Base-by-base conservation (phyloP, 768 basidiomycete genomes). In the Candolleomyces aberdarensis region DNA sequence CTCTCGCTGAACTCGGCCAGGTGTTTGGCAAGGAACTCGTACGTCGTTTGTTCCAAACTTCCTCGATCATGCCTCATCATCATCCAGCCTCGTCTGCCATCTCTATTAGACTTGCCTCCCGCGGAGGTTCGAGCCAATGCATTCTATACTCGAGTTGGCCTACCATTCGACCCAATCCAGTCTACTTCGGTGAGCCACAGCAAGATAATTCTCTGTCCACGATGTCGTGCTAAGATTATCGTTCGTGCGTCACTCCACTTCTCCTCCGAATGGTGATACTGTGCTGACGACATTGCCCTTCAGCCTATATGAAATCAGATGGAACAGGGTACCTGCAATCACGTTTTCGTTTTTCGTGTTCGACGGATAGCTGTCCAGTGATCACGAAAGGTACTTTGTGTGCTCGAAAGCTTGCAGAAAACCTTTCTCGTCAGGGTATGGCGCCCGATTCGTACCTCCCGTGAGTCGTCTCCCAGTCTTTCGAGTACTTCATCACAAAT, bases 291-390 rank as follows among this genome's bases (percentile, higher is more conserved):
- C 11, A 1, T 36, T 11, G 36, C 11, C 36, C 11, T 36, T 36
- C 36, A 85, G 84, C 76, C 1, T 78, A 79, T 41, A 62, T 80
- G 56, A 78, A 70, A 7, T 66, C 66, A 8, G 62, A 68, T 0
- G 80, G 78, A 0, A 78, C 75, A 1, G 85, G 85, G 0, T 86
- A 84, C 56, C 66, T 80, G 0, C 83, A 85, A 61, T 68, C 69
- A 19, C 69, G 66, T 0, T 85, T 85, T 59, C 65, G 39, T 3
- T 53, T 64, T 1, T 29, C 36, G 43, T 86, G 85, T 62, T 26
- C 51, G 0, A 31, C 43, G 15, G 61, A 64, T 1, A 22, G 41
- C 3, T 86, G 85, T 63, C 36, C 39, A 1, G 66, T 62, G 3
- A 78, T 86, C 26, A 81, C 74, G 0, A 77, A 76, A 48, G 72